Evolutionary conservation across 78 protist species (phyloP).

Genomic region (Guillardia theta): DNA sequence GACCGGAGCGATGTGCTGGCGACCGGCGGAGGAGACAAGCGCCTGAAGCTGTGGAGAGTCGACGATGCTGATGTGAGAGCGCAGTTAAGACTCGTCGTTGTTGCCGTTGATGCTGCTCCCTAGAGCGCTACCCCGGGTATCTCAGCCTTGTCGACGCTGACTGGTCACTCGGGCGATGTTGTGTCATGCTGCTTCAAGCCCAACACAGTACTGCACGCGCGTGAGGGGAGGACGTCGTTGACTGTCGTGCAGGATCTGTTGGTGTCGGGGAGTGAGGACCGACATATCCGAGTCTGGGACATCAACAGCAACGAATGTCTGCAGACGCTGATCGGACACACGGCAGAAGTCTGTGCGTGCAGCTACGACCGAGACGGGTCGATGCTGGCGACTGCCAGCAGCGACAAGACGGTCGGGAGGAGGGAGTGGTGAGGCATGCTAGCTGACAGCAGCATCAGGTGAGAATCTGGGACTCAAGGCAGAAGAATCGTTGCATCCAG

Average conservation of each 20-base stretch:
- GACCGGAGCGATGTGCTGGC: not conserved
- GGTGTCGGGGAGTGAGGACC: not conserved
- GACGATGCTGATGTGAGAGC: too few species aligned
- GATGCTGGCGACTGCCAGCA: not conserved
- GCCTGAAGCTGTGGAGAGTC: not conserved
- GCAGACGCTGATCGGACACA: constrained; percentile 33
- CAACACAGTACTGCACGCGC: not conserved
- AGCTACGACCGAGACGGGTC: not conserved
- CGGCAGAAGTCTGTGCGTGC: not conserved
- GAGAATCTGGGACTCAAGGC: not conserved
- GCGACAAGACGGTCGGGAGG: constrained; percentile 32
- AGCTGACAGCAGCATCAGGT: too few species aligned
- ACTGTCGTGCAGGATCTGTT: not conserved
- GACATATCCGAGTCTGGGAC: constrained; percentile 26
- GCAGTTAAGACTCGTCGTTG: too few species aligned
- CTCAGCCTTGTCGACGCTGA: not conserved
- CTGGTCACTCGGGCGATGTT: not conserved
- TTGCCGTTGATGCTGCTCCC: too few species aligned
- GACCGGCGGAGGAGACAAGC: not conserved
- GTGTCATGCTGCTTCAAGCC: not conserved
- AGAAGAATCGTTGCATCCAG: not conserved
- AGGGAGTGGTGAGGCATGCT: too few species aligned
- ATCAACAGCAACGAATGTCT: not conserved
- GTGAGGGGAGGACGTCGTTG: not conserved
- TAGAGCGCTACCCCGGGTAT: not conserved